A percentile compares a stretch with the other conserved stretches of the same genome.
Conservation (phyloP, 1,284 basidiomycete species). For the Microbotryomycetes sp. region DNA sequence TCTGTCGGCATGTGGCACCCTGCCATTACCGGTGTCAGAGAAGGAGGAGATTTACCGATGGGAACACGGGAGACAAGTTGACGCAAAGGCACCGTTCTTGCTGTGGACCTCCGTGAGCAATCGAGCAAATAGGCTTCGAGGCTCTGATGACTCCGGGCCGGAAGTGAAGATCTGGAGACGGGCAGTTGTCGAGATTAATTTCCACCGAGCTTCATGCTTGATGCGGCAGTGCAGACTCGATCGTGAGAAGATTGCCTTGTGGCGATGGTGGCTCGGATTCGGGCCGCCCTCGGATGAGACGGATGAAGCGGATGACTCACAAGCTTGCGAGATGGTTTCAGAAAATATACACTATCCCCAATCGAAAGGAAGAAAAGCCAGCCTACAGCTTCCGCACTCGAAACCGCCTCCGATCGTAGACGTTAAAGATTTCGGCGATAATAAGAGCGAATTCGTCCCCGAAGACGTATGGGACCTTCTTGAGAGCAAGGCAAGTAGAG, state of each 20-base stretch:
- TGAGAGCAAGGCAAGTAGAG: constrained; percentile 15
- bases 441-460: neutral
- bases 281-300: neutral
- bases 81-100: constrained; percentile 20
- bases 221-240: constrained; percentile 8
- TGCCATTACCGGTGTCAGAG: neutral
- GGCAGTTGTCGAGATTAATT: constrained; percentile 17
- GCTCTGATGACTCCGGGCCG: neutral
- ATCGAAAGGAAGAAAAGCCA: neutral
- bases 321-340: neutral
- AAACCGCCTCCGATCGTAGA: constrained; percentile 1
- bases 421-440: neutral
- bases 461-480: constrained; percentile 30
- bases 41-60: constrained; percentile 1
- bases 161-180: constrained; percentile 6
- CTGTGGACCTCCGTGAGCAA: constrained; percentile 3
- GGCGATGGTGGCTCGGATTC: constrained; percentile 8
- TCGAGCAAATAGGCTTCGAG: neutral
- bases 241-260: constrained; percentile 11
- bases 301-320: neutral
- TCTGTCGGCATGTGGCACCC: neutral
- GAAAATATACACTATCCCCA: neutral
- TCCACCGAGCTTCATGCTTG: neutral
- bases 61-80: neutral
- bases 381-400: neutral